Evolutionary conservation across 768 basidiomycete species (phyloP).

Genomic region (Hericium erinaceus): DNA sequence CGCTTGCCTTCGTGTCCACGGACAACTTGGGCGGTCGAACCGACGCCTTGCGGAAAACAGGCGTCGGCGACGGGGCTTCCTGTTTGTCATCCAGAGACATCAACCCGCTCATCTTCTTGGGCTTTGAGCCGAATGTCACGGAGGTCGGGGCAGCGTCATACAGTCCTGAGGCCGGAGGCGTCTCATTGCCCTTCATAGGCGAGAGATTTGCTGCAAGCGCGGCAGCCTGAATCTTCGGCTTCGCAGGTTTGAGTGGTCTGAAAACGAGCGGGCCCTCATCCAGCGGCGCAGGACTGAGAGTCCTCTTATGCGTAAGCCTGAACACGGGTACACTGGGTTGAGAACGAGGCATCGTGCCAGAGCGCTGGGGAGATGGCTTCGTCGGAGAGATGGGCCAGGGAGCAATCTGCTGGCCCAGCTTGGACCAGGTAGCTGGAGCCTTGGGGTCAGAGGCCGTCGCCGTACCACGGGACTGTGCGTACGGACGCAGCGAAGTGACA

Average conservation of each 20-base stretch:
- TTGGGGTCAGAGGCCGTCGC: constrained; percentile 4
- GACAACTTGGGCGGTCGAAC: constrained; percentile 5
- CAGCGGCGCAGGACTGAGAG: constrained; percentile 48
- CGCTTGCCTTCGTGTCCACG: constrained; percentile 8
- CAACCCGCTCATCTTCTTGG: background rate
- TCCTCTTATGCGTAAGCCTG: constrained; percentile 38
- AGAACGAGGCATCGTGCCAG: constrained; percentile 7
- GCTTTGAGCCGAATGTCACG: background rate
- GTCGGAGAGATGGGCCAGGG: constrained; percentile 48
- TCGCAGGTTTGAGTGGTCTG: constrained; percentile 47
- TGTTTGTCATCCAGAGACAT: constrained; percentile 2
- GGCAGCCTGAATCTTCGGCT: constrained; percentile 15
- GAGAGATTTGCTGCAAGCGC: background rate
- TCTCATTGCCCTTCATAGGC: background rate
- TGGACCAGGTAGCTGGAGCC: constrained; percentile 1
- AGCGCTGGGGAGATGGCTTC: constrained; percentile 22
- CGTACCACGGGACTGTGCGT: constrained; percentile 27
- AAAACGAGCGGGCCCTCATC: constrained; percentile 50
- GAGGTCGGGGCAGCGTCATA: background rate
- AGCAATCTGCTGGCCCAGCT: constrained; percentile 46
- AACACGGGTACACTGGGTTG: constrained; percentile 2
- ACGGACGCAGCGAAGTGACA: constrained; percentile 41
- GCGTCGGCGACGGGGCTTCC: constrained; percentile 11
- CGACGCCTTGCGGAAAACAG: constrained; percentile 24
- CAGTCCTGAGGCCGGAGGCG: background rate